Evolutionary conservation across 2,329 filamentous ascomycete species (phyloP), one percentile per base, ranked within the genome.

Genomic region (Parascedosporium putredinis): DNA sequence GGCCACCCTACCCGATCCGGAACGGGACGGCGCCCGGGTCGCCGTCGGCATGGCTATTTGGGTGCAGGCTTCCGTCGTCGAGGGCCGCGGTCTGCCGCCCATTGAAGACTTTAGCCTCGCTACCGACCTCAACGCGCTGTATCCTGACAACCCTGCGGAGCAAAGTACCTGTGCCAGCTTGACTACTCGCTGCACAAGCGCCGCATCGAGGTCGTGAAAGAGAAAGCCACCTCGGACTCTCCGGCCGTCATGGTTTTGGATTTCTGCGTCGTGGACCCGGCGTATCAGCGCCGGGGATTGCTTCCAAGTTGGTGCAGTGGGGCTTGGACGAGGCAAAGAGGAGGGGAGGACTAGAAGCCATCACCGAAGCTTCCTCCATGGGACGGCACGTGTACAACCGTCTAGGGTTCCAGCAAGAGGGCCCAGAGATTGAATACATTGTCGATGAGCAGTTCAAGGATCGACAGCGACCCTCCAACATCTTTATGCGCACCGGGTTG

Each of bases 1-100:
- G 53, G 77, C 75, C 2, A 77, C 71, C 0, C 44, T 78, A 1
- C 59, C 67, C 1, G 60, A 62, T 50, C 60, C 64, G 1, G 55
- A 66, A 1, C 56, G 57, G 2, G 51, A 52, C 23, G 18, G 3
- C 3, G 6, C 48, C 23, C 60, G 60, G 36, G 48, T 55, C 7
- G 64, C 78, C n/a, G 76, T 64, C 8, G 78, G 77, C 14, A 52
- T 75, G 24, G 75, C 77, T 2, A 71, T 79, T 50, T 81, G 78
- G 78, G 56, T 64, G 7, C 77, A 81, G 54, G 59, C 65, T 0
- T 79, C 76, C 0, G 59, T 64, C 5, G 67, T 78, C 0, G 62
- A 67, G 2, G 76, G 75, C 10, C 58, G 67, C 45, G 77, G 77
- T 10, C 69, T 73, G 23, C 53, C 51, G 22, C 67, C 63, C 1